Base-by-base conservation (phyloP, 495 filamentous ascomycete genomes). In the Penicillium paradoxum region DNA sequence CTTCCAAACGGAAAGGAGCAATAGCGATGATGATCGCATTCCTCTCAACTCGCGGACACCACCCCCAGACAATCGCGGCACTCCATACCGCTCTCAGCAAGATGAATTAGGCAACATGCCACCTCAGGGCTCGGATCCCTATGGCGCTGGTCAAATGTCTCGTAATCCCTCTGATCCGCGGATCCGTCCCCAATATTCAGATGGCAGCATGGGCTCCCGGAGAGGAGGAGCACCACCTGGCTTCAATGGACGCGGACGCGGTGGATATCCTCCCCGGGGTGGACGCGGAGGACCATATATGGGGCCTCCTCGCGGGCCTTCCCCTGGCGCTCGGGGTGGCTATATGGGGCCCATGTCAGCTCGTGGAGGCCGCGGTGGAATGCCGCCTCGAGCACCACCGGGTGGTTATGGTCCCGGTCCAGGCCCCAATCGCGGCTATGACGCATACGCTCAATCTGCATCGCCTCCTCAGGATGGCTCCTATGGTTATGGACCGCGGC, bases 1-100 rank as follows among this genome's bases (percentile, higher is more conserved):
- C 0, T 97, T 86, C 61, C 90, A 92, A 49, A 73, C 79, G 13
- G 67, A 73, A 21, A 85, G 84, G 51, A 79, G 80, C 10, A 78
- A 70, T 32, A 85, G 81, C 52, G 79, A 79, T 13, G 93, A 97
- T 43, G 93, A 97, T 64, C 78, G 83, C 27, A 83, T 87, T n/a
- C 90, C 90, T 0, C 69, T 97, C 22, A 96, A 92, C 30, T 74
- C 82, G 0, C 71, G 78, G 51, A 85, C 82, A 2, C 63, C 64
- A 42, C 55, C 48, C 13, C 60, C 63, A 25, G 64, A 68, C 48
- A 58, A 64, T 10, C 57, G 68, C 43, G 55, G 62, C 22, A 53
- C 54, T 42, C 62, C 67, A 33, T 63, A 73, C 63, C 59, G 73
- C 54, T 21, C 69, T 57, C 78, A 69, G 7, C 78, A 79, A 45